Evolutionary conservation across 148 eudicot species (phyloP), one percentile per base, ranked within the genome.

Genomic region (Hydrangea macrophylla): DNA sequence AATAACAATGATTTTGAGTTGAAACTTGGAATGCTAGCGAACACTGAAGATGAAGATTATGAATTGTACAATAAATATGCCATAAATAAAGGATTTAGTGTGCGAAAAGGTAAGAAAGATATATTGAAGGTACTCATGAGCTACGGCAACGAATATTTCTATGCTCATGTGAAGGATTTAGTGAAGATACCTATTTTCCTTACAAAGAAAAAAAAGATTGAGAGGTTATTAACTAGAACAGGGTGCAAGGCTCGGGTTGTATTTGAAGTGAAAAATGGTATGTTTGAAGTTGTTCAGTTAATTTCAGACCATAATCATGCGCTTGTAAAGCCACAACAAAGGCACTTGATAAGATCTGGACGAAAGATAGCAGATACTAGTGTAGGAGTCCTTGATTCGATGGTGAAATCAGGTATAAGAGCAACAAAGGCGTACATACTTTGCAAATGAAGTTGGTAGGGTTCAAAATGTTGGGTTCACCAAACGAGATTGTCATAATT

Each of bases 351-450:
- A 20, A 33, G 64, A 15, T 60, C 64, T 18, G 64, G 24, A 2
- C 64, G 44, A 30, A 60, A 60, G n/a, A 35, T 60, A 17, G 0
- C 11, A n/a, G 64, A 60, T n/a, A n/a, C 64, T 13, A 31, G 42
- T 32, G 20, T 11, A 23, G 45, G 44, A 17, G 9, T 60, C 25
- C 13, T 60, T 35, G 10, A 32, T 1, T 60, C 64, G 18, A 60
- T 60, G 45, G 0, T 45, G 2, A 36, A n/a, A 60, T 24, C 17
- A 5, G 40, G 44, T 15, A 60, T 60, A 13, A 20, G 26, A 23
- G 12, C 40, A 0, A 60, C 23, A 5, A 60, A 32, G 33, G 25
- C 44, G 8, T 32, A 60, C 42, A 9, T 60, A 60, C 44, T 60
- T 60, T 24, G 8, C 44, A 8, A 33, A 33, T 33, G 64, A 60